Evolutionary conservation across 177 flowering plant genomes (phyloP).

Genomic region (Telopea speciosissima): DNA sequence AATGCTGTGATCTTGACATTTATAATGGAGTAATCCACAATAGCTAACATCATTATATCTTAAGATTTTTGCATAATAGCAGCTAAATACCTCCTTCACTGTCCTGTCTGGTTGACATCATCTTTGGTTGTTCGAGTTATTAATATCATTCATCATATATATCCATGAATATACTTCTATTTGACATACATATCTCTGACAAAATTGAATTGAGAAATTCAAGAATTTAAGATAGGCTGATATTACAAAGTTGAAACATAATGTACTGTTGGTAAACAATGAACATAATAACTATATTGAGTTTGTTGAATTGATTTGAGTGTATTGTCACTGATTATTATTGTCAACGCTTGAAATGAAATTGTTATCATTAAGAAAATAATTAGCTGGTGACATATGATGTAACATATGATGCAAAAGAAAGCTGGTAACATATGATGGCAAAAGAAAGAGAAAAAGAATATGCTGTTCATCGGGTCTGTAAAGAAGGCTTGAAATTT

Average conservation of each 20-base stretch:
- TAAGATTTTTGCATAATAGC: not conserved
- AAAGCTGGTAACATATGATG: not conserved
- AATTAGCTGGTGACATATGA: not conserved
- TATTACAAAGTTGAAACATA: not conserved
- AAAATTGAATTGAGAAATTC: not conserved
- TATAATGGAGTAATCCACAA: not conserved
- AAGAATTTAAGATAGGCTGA: not conserved
- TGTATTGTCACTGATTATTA: not conserved
- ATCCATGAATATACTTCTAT: not conserved
- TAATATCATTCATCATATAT: not conserved
- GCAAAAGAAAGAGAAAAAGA: not conserved
- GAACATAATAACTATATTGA: too few relatives aligned
- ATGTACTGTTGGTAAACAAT: not conserved
- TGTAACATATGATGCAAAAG: too few relatives aligned
- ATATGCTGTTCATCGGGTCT: not conserved
- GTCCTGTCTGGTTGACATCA: not conserved
- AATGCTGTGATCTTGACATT: not conserved
- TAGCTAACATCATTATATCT: not conserved
- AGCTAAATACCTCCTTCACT: not conserved
- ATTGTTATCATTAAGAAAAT: not conserved
- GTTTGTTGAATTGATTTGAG: not conserved
- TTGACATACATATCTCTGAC: not conserved
- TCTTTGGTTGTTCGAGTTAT: not conserved
- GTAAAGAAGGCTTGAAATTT: not conserved
- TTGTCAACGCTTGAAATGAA: not conserved